Base-by-base conservation (phyloP, 495 filamentous ascomycete species). In the Hypoxylon fragiforme region DNA sequence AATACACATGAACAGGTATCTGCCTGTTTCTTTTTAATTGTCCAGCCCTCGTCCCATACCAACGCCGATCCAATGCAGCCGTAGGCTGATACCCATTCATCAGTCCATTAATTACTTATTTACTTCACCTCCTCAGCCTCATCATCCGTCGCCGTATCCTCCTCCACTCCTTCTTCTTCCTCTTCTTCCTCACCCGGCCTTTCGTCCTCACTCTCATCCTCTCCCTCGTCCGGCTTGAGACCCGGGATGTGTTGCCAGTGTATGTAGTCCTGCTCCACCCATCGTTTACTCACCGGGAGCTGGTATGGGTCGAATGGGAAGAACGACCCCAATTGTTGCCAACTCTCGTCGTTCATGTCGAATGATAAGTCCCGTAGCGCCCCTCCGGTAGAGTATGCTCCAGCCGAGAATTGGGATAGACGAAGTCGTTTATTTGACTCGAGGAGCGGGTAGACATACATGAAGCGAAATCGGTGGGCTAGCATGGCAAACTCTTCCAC, bases 241-340 rank as follows among this genome's bases (percentile, higher is more conserved):
- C 91, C 88, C 1, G 88, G 84, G 13, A 95, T 83, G 7, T 82
- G 80, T 36, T 81, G 81, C 92, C 92, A 99, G 50, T 86, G 76
- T 15, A 91, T 77, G 62, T 97, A 99, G 58, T 92, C 91, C 3
- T 79, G 78, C 40, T 89, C 82, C 40, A 99, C 63, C 94, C 95
- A 97, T 30, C 83, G 77, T 67, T 86, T 88, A 60, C 91, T 95
- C 41, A 81, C 76, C 0, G 90, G 92, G 9, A 97, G 77, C 54
- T 89, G 84, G 70, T 96, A 97, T 2, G 94, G 94, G 65, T 99
- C 94, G 63, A 99, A 99, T 1, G 95, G 94, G 68, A 97, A 97
- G 69, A 92, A 96, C 0, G 89, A 88, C 54, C 97, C 92, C 1
- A 97, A 78, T 67, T 92, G 82, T 40, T 83, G 78, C 70, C 82